phyloP scores from a whole-genome alignment of 169 alveolate genomes.

The Cryptosporidium bovis region DNA sequence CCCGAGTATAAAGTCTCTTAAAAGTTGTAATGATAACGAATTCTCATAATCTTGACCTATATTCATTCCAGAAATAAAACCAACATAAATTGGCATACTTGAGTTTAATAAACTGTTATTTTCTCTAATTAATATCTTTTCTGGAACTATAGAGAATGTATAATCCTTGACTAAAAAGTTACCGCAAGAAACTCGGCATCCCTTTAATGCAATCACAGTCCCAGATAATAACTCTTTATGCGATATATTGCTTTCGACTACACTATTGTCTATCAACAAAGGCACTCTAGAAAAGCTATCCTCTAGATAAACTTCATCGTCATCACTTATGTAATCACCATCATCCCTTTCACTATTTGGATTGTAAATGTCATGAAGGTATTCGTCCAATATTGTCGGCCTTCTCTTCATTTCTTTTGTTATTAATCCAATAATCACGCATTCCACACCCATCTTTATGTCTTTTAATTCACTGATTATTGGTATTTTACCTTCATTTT shows the following conservation, averaged over 20 bases:
- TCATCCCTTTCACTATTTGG: background rate
- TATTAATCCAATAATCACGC: conserved; percentile 39
- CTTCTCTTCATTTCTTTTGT: conserved; percentile 55
- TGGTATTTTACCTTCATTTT: conserved; percentile 2
- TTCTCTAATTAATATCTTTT: background rate
- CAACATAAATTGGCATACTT: conserved; percentile 34
- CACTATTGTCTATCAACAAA: background rate
- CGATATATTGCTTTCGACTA: background rate
- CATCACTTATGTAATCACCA: conserved; percentile 20
- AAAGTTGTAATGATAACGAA: conserved; percentile 45
- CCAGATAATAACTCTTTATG: conserved; percentile 30
- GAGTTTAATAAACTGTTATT: background rate
- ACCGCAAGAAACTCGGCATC: conserved; percentile 34
- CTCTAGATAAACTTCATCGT: conserved; percentile 40
- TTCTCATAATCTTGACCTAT: conserved; percentile 23
- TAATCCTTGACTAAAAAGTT: conserved; percentile 27
- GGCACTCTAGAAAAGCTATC: conserved; percentile 61
- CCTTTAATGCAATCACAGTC: conserved; percentile 46
- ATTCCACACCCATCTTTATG: conserved; percentile 25
- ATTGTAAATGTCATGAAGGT: conserved; percentile 58
- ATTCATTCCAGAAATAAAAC: conserved; percentile 56
- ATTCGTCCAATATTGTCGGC: conserved; percentile 59
- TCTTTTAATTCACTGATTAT: conserved; percentile 26
- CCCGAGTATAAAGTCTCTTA: conserved; percentile 63
- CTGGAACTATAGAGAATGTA: conserved; percentile 40